Base-by-base conservation (phyloP, 169 alveolate genomes). In the Cryptosporidium xiaoi region DNA sequence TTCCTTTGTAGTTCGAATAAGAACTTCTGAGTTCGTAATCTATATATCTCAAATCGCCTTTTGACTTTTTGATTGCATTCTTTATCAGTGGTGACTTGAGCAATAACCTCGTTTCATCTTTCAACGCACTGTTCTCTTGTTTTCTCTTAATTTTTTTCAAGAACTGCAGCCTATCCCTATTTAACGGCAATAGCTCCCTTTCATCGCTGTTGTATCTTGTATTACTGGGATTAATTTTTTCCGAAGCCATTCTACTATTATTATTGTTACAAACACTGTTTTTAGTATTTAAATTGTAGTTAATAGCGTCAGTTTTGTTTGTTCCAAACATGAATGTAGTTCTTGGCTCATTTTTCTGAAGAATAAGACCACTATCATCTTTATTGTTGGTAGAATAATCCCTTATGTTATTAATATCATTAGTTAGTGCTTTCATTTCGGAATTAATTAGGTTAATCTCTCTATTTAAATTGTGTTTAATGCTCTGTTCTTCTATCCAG, bases 401-500 rank as follows among this genome's bases (percentile, higher is more conserved):
- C 7, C 6, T 7, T 16, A 46, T 20, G 10, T 40, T 40, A 40
- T 0, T 8, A 6, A 40, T 40, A 6, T 40, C 10, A 40, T 6
- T 6, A 51, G 20, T 53, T 15, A 15, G 24, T 24, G 51, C 7
- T 40, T 8, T 3, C 48, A 40, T 40, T 58, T 62, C 58, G 36
- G 50, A 20, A 8, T 62, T 34, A 46, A 60, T 40, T 1, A 77
- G 13, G 15, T 56, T 77, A n/a, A 77, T 18, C 40, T 77, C 87
- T 31, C 87, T 77, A 2, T 77, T 56, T 20, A 77, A 40, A 31
- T 77, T 77, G 36, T 77, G 71, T 4, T 15, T 46, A 16, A 56
- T 40, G 50, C 87, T 77, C n/a, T 56, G 71, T 24, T 60, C 64
- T 15, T 77, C 87, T 3, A 77, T 62, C 87, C 87, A 77, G 24